These are phyloP conservation scores for Gryganskiella cystojenkinii DNA, from an alignment of 192 early-diverging fungal genomes.

Conservation along the genomic window DNA sequence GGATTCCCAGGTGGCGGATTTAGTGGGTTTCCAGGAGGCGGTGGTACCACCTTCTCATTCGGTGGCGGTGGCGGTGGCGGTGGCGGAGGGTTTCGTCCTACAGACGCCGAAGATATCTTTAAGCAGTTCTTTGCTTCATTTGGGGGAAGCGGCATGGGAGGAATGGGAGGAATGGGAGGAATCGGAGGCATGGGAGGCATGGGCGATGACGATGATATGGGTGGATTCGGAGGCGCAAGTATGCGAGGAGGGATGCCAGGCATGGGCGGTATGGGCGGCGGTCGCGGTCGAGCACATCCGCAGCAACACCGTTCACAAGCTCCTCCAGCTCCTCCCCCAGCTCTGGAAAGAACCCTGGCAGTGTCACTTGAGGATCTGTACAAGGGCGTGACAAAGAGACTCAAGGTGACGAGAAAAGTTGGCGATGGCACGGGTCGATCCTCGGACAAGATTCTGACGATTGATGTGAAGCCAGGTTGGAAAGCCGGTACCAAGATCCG, in stretches of 20 bases:
- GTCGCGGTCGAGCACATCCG: constrained; percentile 12
- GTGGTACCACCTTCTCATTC: constrained; percentile 78
- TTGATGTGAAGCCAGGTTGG: constrained; percentile 95
- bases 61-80: constrained; percentile 48
- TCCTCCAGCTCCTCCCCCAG: constrained; percentile 54
- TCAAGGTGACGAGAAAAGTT: constrained; percentile 88
- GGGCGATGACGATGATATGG: constrained; percentile 61
- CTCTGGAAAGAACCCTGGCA: constrained; percentile 77
- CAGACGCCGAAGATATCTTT: constrained; percentile 93
- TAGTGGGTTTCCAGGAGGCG: constrained; percentile 66
- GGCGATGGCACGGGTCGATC: constrained; percentile 57
- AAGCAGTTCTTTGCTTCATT: constrained; percentile 83
- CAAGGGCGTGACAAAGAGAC: constrained; percentile 88
- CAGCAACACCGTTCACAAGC: constrained; percentile 19
- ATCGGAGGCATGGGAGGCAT: constrained; percentile 56
- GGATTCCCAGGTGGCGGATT: constrained; percentile 63
- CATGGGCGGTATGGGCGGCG: constrained; percentile 49
- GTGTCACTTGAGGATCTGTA: constrained; percentile 93
- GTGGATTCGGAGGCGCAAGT: constrained; percentile 44
- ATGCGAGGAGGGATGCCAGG: constrained; percentile 57
- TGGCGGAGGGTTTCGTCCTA: constrained; percentile 71
- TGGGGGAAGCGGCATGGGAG: constrained; percentile 55
- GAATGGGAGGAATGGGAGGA: constrained; percentile 22
- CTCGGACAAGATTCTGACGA: constrained; percentile 83
- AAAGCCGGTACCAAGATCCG: constrained; percentile 98